Evolutionary conservation across 208 protist genomes (phyloP).

Genomic region (Leishmania mexicana): DNA sequence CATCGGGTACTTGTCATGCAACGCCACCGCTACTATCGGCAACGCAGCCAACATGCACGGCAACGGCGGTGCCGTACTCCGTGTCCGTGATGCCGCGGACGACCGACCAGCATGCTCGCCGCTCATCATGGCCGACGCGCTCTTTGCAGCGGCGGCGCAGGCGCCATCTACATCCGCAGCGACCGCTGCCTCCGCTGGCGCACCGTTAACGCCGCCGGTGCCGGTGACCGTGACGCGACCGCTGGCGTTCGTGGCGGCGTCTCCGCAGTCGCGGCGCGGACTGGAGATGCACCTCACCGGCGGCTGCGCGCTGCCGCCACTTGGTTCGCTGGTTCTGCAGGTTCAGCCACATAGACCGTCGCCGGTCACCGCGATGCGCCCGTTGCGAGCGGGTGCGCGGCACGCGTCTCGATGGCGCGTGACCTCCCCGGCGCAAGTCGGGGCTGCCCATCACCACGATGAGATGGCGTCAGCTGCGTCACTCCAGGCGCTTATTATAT

Average conservation of each 20-base stretch:
- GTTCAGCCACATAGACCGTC: constrained; percentile 12
- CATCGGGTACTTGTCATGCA: constrained; percentile 8
- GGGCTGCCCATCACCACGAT: neutral
- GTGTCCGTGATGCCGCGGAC: neutral
- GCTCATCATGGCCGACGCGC: constrained; percentile 4
- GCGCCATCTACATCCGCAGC: constrained; percentile 1
- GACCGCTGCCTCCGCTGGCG: neutral
- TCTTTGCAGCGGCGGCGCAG: constrained; percentile 15
- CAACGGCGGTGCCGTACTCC: neutral
- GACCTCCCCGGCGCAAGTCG: neutral
- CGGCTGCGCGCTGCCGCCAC: constrained; percentile 50
- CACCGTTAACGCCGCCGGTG: constrained; percentile 2
- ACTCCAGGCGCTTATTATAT: constrained; percentile 8
- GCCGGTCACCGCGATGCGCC: neutral
- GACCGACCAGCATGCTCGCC: neutral
- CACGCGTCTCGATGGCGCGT: neutral
- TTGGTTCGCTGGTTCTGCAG: constrained; percentile 42
- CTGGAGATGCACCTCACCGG: constrained; percentile 36
- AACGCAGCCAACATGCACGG: neutral
- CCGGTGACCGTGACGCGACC: constrained; percentile 27
- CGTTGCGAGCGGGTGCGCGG: neutral
- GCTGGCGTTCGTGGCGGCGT: constrained; percentile 47
- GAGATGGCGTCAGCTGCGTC: neutral
- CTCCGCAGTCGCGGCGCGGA: constrained; percentile 31
- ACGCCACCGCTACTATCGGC: neutral